Evolutionary conservation across 1,284 basidiomycete species (phyloP), one percentile per base, ranked within the genome.

Genomic region (Puccinia horiana): DNA sequence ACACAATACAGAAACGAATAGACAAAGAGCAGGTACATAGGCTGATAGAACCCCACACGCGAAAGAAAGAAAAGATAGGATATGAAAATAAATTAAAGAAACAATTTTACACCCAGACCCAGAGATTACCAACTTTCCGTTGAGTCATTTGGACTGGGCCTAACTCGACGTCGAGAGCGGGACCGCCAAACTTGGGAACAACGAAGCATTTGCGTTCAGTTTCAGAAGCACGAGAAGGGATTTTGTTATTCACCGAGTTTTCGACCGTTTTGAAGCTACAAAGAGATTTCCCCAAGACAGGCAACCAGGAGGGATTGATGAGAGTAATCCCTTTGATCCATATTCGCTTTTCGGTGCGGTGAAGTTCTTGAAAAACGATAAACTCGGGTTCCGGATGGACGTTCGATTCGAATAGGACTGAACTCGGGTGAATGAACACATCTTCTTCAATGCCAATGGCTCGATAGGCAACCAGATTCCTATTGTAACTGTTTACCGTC

Each of bases 341-440:
- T 23, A 92, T 89, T 82, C 90, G 91, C 16, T 81, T 65, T 74
- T 90, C 91, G 0, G 93, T 93, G 73, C 91, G 90, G 35, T 94
- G 90, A 8, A 95, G 88, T 85, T 98, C 96, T 79, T 92, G 90
- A 87, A 91, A 99, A 42, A 95, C 91, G 75, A 99, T 85, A 87
- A 92, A 98, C 76, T 96, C 93, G 0, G 96, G 95, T 2, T 97
- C 94, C 44, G 67, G 56, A 40, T 69, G 61, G 2, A 84, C 80
- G 6, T 91, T 84, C 32, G 85, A 84, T 84, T 91, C 90, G 84
- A 91, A 92, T 29, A 98, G 88, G 16, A 93, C 89, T 18, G 94
- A 96, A 0, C 93, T 93, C 0, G 94, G 94, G 87, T 99, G 96
- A 83, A 99, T 92, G 87, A 91, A 99, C 0, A 96, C 93, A 84